Percentiles rank a stretch among this genome's conserved stretches.
Evolutionary conservation across 805 yeast species (phyloP).

Genomic region (Yarrowia phangngaensis): DNA sequence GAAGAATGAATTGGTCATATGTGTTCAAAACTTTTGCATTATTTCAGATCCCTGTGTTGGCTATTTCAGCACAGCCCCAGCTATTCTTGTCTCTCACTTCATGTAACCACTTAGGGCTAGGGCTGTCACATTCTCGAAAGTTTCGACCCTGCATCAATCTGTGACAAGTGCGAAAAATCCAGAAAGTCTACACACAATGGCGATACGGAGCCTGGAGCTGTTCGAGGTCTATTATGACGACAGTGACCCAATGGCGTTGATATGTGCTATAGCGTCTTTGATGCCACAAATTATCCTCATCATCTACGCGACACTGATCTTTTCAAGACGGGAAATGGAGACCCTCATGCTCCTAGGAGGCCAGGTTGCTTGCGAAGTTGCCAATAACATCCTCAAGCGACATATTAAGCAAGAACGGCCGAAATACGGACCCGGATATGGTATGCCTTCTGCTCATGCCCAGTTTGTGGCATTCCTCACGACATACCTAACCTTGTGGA

Average conservation of each 20-base stretch:
- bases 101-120: not conserved
- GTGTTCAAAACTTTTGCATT: no score
- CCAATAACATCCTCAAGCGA: constrained; percentile 65
- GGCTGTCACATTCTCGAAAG: not conserved
- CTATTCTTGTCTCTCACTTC: no score
- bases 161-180: not conserved
- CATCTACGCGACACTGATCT: constrained; percentile 78
- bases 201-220: constrained; percentile 52
- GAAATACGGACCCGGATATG: constrained; percentile 55
- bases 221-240: constrained; percentile 80
- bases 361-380: constrained; percentile 70
- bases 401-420: constrained; percentile 74
- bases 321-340: constrained; percentile 78
- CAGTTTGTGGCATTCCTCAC: constrained; percentile 88
- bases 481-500: constrained; percentile 40
- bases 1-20: no score
- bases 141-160: constrained; percentile 18
- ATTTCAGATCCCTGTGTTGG: no score
- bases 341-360: constrained; percentile 81
- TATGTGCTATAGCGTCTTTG: constrained; percentile 69
- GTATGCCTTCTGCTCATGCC: constrained; percentile 97
- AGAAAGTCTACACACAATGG: constrained; percentile 24
- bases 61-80: no score
- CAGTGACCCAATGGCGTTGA: constrained; percentile 53
- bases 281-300: constrained; percentile 75